Base-by-base conservation (phyloP, 2,329 filamentous ascomycete genomes). In the Tolypocladium nubicola region DNA sequence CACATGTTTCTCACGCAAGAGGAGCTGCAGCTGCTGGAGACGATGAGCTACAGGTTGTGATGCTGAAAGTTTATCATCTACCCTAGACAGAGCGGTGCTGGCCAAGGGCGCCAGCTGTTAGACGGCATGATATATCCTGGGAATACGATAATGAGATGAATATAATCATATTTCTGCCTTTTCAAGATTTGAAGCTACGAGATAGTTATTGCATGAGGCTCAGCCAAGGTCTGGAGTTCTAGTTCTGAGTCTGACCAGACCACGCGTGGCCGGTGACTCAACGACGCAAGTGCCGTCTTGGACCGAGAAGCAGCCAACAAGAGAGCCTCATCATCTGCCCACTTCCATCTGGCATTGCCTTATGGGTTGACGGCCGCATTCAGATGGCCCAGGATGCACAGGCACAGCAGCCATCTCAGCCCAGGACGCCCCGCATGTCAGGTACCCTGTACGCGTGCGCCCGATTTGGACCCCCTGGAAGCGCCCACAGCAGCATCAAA, bases 1-100 rank as follows among this genome's bases (percentile, higher is more conserved):
- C 63, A 71, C 56, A 61, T 75, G 59, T 71, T 65, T 47, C 64
- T 75, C 23, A 71, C 67, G 56, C 71, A 70, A 19, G 72, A 75
- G 23, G 73, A 75, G 62, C 56, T 66, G 23, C 64, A 70, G 54
- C 55, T 71, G 13, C 57, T 75, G 38, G 71, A 75, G 60, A 67
- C 66, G 23, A 63, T 75, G 59, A 66, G 68, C 52, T 66, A 39
- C 63, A 64, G 60, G 63, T 68, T 55, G 66, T 70, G 61, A 71
- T 65, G 23, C 23, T 26, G 23, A 26, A 3, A 26, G 23, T 26
- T 26, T 26, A 26, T 30, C 26, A 30, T 6, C 45, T 33, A 33
- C 45, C 45, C 45, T 50, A 33, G 43, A 47, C n/a, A 49, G 45
- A 26, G 37, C 37, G 16, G 37, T 38, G 26, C 37, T 16, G 14